These are phyloP conservation scores for Udeniomyces megalosporus DNA, from an alignment of 768 basidiomycete genomes.

Conservation along the genomic window DNA sequence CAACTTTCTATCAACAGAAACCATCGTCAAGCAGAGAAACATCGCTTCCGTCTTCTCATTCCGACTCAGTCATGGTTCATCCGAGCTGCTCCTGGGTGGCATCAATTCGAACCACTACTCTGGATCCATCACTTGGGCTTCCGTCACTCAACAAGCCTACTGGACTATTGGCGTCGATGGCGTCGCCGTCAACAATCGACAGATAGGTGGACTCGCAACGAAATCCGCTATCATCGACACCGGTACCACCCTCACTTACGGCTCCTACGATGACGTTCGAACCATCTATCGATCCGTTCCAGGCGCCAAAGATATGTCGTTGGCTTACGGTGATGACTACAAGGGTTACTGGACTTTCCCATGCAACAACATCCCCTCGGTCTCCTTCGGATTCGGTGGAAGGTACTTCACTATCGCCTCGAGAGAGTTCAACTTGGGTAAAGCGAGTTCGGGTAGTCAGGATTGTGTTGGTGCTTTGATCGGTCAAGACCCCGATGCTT, in stretches of 20 bases:
- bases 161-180: conserved; percentile 1
- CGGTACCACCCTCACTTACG: conserved; percentile 1
- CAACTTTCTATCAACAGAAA: not conserved
- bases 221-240: not conserved
- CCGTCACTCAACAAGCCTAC: conserved; percentile 1
- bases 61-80: not conserved
- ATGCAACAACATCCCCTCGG: not conserved
- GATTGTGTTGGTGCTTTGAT: not conserved
- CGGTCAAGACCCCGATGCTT: not conserved
- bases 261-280: not conserved
- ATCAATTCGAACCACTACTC: conserved; percentile 2
- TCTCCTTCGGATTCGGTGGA: conserved; percentile 1
- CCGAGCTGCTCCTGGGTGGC: not conserved
- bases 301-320: not conserved
- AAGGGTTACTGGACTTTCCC: conserved; percentile 4
- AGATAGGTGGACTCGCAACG: not conserved
- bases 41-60: conserved; percentile 1
- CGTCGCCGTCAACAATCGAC: not conserved
- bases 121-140: not conserved
- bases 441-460: not conserved
- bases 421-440: not conserved
- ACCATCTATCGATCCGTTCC: not conserved
- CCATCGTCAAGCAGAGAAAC: not conserved
- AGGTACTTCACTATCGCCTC: not conserved
- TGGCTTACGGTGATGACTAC: not conserved